phyloP scores from a whole-genome alignment of 83 land plant genomes.

The Diphasiastrum complanatum region DNA sequence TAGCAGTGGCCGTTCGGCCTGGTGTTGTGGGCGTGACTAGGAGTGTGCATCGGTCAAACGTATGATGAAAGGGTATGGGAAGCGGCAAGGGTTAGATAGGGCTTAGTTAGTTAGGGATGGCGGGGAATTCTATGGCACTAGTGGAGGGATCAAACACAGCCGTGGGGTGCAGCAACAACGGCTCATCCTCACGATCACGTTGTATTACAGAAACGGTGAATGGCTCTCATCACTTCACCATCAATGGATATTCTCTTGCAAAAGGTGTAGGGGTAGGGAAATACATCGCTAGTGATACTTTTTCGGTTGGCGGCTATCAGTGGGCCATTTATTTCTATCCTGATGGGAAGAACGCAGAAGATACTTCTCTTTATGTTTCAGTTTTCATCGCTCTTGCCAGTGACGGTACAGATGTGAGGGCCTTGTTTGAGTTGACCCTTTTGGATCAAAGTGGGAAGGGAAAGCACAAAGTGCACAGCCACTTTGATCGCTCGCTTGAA shows the following conservation, averaged over 20 bases:
- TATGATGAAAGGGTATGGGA: no score
- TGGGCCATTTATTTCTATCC: slow-evolving; percentile 43
- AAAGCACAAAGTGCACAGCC: slow-evolving; percentile 40
- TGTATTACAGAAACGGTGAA: no score
- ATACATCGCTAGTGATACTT: slow-evolving; percentile 35
- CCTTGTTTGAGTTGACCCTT: slow-evolving; percentile 35
- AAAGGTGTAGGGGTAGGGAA: slow-evolving; percentile 40
- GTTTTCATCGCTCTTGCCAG: slow-evolving; percentile 39
- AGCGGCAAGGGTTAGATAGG: no score
- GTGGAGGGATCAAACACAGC: no score
- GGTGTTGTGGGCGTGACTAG: no score
- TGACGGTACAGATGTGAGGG: slow-evolving; percentile 40
- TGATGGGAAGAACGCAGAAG: slow-evolving; percentile 40
- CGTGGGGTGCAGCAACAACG: no score
- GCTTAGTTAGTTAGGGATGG: no score
- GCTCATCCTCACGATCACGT: no score
- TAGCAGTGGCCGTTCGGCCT: no score
- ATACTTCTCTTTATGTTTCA: slow-evolving; percentile 35
- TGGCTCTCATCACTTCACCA: slow-evolving; percentile 36
- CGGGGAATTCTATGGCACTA: no score
- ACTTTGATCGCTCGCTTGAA: slow-evolving; percentile 36
- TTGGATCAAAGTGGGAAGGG: slow-evolving; percentile 37
- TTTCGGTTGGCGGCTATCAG: slow-evolving; percentile 33
- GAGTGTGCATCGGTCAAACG: no score
- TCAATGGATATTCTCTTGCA: slow-evolving; percentile 36